These are phyloP conservation scores for Physcomitrellopsis africana DNA, from an alignment of 225 moss, liverwort and hornwort genomes.

Conservation along the genomic window DNA sequence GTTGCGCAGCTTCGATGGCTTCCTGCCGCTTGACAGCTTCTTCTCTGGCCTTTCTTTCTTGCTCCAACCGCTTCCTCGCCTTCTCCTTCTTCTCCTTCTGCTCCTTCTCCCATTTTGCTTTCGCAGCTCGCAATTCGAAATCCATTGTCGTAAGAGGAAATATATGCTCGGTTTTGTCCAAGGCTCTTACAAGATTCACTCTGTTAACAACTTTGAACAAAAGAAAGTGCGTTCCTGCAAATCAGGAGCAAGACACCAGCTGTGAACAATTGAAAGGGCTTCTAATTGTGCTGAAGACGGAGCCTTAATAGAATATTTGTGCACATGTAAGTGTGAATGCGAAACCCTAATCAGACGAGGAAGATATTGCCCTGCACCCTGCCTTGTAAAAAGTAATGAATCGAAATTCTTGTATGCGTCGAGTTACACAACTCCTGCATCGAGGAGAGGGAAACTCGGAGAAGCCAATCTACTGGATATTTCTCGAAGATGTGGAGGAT, in stretches of 20 bases:
- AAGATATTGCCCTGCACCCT: not conserved
- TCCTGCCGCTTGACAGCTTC: conserved; percentile 83
- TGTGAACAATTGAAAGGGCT: too few species aligned
- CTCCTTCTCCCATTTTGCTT: conserved; percentile 91
- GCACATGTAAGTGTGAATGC: conserved; percentile 3
- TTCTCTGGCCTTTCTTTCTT: conserved; percentile 74
- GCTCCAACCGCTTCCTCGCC: conserved; percentile 76
- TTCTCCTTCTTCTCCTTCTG: conserved; percentile 94
- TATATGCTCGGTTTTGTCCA: not conserved
- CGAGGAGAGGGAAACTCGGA: not conserved
- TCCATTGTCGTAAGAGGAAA: conserved; percentile 58
- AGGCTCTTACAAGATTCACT: conserved; percentile 1
- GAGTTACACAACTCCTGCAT: not conserved
- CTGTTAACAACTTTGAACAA: conserved; percentile 16
- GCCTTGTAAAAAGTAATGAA: not conserved
- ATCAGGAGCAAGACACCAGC: not conserved
- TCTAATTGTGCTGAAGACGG: too few species aligned
- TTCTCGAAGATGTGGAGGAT: not conserved
- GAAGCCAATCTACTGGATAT: conserved; percentile 6
- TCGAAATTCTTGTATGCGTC: not conserved
- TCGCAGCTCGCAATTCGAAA: conserved; percentile 90
- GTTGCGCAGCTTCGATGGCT: conserved; percentile 76
- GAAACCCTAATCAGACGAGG: not conserved
- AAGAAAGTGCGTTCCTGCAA: conserved; percentile 1
- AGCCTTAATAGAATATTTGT: too few species aligned